Conservation (phyloP, 2,329 filamentous ascomycete species). For the Penicillium freii region DNA sequence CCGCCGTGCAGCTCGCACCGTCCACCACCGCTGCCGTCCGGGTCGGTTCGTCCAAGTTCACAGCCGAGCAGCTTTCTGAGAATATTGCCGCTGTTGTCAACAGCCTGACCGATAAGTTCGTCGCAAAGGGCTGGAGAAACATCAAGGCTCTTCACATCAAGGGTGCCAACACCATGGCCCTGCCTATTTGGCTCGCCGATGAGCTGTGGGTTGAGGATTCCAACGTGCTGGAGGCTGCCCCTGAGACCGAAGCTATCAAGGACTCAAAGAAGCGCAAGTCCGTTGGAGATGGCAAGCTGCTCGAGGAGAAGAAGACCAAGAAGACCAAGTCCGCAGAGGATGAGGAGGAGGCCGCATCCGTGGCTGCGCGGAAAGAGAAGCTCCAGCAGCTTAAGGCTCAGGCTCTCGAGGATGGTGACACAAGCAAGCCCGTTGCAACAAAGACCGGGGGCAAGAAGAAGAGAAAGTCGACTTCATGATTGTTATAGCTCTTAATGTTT, state of each 20-base stretch:
- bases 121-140: slow-evolving; percentile 84
- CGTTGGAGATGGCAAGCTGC: slow-evolving; percentile 31
- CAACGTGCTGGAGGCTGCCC: slow-evolving; percentile 61
- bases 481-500: slow-evolving; percentile 30
- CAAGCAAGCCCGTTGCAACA: slow-evolving; percentile 21
- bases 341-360: slow-evolving; percentile 37
- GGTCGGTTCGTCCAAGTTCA: slow-evolving; percentile 73
- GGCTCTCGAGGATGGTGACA: slow-evolving; percentile 45
- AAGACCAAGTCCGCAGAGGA: slow-evolving; percentile 39
- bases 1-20: slow-evolving; percentile 75
- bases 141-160: slow-evolving; percentile 85
- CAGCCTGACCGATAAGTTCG: slow-evolving; percentile 71
- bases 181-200: slow-evolving; percentile 92
- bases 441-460: slow-evolving; percentile 37
- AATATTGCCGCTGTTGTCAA: slow-evolving; percentile 74
- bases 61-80: slow-evolving; percentile 70
- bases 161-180: slow-evolving; percentile 77
- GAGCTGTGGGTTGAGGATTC: slow-evolving; percentile 84
- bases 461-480: slow-evolving; percentile 41
- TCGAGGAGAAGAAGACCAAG: slow-evolving; percentile 42
- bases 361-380: slow-evolving; percentile 47
- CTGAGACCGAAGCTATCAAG: slow-evolving; percentile 36
- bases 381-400: slow-evolving; percentile 51
- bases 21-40: slow-evolving; percentile 77
- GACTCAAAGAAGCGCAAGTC: slow-evolving; percentile 58